Percentiles rank a stretch among this genome's conserved stretches.
Evolutionary conservation across 2,329 filamentous ascomycete species (phyloP).

Genomic region (Lachnellula occidentalis): DNA sequence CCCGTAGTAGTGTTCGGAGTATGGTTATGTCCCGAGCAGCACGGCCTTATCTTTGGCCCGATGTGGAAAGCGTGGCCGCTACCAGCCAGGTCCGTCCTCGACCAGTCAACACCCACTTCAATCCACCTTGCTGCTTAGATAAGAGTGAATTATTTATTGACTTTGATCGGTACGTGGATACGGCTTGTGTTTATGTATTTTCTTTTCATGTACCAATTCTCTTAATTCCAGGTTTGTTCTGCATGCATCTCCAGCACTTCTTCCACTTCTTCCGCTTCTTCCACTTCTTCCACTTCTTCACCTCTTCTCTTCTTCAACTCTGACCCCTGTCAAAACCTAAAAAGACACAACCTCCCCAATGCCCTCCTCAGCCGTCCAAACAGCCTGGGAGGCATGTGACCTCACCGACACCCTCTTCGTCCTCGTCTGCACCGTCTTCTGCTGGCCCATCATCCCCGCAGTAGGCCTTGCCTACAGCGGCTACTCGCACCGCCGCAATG

Average conservation of each 20-base stretch:
- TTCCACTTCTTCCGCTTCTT: not conserved
- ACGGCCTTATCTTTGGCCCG: slow-evolving; percentile 11
- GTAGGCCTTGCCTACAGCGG: slow-evolving; percentile 61
- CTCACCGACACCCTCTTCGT: slow-evolving; percentile 49
- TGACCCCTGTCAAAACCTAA: not conserved
- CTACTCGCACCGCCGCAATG: slow-evolving; percentile 55
- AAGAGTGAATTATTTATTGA: too few species aligned
- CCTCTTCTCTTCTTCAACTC: not conserved
- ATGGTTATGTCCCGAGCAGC: not conserved
- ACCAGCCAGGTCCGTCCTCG: not conserved
- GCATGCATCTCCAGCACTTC: not conserved
- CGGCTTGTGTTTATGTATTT: too few species aligned
- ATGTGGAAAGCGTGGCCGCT: slow-evolving; percentile 2
- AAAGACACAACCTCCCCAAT: slow-evolving; percentile 4
- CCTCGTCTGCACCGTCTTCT: slow-evolving; percentile 51
- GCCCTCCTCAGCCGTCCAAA: slow-evolving; percentile 31
- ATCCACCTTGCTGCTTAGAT: not conserved
- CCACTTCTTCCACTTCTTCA: not conserved
- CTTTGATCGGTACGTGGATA: too few species aligned
- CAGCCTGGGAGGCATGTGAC: slow-evolving; percentile 45
- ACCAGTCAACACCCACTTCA: not conserved
- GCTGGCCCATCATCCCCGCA: slow-evolving; percentile 63
- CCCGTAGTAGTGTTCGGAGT: too few species aligned
- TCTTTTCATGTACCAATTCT: too few species aligned
- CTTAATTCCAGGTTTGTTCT: too few species aligned